These are phyloP conservation scores for Agastache rugosa DNA, from an alignment of 257 asterid species.

Conservation along the genomic window DNA sequence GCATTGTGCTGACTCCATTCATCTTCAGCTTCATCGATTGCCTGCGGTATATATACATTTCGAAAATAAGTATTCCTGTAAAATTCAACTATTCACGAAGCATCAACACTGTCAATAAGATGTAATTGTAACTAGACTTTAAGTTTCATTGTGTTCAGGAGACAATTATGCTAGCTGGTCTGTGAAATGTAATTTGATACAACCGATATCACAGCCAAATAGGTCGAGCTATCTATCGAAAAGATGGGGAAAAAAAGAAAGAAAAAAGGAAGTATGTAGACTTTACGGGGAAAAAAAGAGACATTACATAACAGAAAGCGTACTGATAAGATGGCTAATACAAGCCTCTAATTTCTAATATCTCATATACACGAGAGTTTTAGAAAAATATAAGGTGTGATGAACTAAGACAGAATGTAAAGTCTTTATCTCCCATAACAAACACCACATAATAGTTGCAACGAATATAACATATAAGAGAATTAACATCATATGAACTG, in stretches of 20 bases:
- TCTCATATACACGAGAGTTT: not conserved
- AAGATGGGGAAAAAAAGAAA: not conserved
- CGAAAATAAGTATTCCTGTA: not conserved
- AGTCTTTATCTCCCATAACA: slow-evolving; percentile 10
- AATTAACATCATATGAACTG: not conserved
- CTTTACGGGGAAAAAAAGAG: no score
- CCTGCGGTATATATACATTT: slow-evolving; percentile 49
- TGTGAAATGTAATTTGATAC: not conserved
- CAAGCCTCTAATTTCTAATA: slow-evolving; percentile 1
- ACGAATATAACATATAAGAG: slow-evolving; percentile 12
- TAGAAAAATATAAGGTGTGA: not conserved
- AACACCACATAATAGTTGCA: not conserved
- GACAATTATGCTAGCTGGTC: not conserved
- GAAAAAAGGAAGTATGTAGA: not conserved
- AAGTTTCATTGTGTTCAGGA: not conserved
- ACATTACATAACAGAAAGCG: not conserved
- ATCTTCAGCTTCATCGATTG: slow-evolving; percentile 96
- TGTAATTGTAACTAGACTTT: not conserved
- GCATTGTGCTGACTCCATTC: slow-evolving; percentile 99
- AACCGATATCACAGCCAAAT: not conserved
- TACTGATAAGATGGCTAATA: not conserved
- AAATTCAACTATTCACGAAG: not conserved
- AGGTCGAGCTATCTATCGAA: not conserved
- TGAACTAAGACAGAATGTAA: not conserved
- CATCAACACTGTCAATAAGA: slow-evolving; percentile 4